Percentiles rank a stretch among this genome's conserved stretches.
phyloP scores from a whole-genome alignment of 2,329 filamentous ascomycete genomes.

The Pezizomycotina sp. region DNA sequence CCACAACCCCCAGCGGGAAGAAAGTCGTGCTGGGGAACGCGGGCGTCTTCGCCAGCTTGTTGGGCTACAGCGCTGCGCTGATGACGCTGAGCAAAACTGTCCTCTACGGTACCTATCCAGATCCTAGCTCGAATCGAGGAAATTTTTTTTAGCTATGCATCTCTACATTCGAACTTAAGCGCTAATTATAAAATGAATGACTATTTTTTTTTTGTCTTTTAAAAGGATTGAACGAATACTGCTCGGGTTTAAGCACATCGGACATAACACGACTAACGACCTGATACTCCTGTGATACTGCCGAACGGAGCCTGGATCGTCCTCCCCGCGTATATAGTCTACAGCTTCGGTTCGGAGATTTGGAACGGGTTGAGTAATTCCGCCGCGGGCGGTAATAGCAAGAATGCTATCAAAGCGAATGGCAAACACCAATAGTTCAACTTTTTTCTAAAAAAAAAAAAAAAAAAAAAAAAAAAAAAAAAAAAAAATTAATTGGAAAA shows the following conservation, averaged over 20 bases:
- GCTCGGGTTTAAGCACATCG: slow-evolving; percentile 43
- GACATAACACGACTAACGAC: slow-evolving; percentile 41
- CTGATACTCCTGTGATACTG: slow-evolving; percentile 44
- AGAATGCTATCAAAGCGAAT: no score
- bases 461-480: no score
- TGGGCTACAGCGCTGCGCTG: slow-evolving; percentile 41
- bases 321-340: slow-evolving; percentile 45
- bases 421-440: no score
- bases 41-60: slow-evolving; percentile 40
- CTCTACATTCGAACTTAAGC: background rate
- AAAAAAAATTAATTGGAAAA: no score
- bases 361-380: slow-evolving; percentile 32
- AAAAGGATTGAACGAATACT: slow-evolving; percentile 47
- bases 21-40: slow-evolving; percentile 37
- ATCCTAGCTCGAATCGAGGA: slow-evolving; percentile 6
- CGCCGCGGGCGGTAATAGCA: background rate
- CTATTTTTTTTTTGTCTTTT: slow-evolving; percentile 11
- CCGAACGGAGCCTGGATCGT: slow-evolving; percentile 52
- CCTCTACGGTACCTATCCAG: slow-evolving; percentile 42
- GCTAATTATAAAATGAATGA: background rate
- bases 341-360: slow-evolving; percentile 45
- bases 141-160: slow-evolving; percentile 3
- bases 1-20: slow-evolving; percentile 27
- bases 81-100: slow-evolving; percentile 54
- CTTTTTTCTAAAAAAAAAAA: no score